These are phyloP conservation scores for Zea mays DNA, from an alignment of 176 grass and related monocot genomes.

Conservation along the genomic window Zm-B73-REFERENCE-NAM-5.0 NC_050103.1:159055001-159055500, in stretches of 20 bases:
- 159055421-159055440: conserved; percentile 88
- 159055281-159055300: not conserved
- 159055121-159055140: not conserved
- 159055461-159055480: conserved; percentile 56
- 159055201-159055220: not conserved
- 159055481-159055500: not conserved
- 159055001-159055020: conserved; percentile 73
- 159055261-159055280: not conserved
- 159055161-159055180: not conserved
- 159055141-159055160: not conserved
- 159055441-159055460: conserved; percentile 92
- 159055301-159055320: conserved; percentile 2
- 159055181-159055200: not conserved
- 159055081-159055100: conserved; percentile 58
- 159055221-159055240: not conserved
- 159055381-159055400: conserved; percentile 75
- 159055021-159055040: conserved; percentile 88
- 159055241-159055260: not conserved
- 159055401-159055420: conserved; percentile 65
- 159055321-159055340: conserved; percentile 65
- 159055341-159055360: conserved; percentile 83
- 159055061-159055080: conserved; percentile 98
- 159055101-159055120: conserved; percentile 33
- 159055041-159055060: conserved; percentile 96
- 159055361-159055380: conserved; percentile 79